phyloP scores from a whole-genome alignment of 805 yeast species.

The Candida corydali region DNA sequence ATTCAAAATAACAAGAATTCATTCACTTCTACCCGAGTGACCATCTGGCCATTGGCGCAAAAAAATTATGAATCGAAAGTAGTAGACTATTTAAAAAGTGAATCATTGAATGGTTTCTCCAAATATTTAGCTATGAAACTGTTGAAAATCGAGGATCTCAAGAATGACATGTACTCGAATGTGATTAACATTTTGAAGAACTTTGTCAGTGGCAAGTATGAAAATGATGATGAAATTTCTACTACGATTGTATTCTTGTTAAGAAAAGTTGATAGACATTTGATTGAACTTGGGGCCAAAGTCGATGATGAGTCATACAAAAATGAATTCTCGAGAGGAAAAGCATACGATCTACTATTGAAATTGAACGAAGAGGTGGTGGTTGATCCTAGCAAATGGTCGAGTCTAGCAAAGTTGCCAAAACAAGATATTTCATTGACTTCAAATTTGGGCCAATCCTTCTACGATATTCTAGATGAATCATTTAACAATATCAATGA shows the following conservation, averaged over 20 bases:
- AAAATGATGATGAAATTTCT: constrained; percentile 42
- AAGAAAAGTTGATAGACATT: constrained; percentile 20
- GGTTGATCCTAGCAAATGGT: constrained; percentile 52
- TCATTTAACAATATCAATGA: constrained; percentile 1
- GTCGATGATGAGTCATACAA: constrained; percentile 1
- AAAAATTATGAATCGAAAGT: constrained; percentile 11
- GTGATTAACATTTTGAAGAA: constrained; percentile 47
- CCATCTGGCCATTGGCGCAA: constrained; percentile 25
- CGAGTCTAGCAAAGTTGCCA: constrained; percentile 44
- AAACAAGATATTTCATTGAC: constrained; percentile 36
- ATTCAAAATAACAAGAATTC: constrained; percentile 22
- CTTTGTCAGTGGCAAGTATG: constrained; percentile 52
- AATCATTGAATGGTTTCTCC: constrained; percentile 18
- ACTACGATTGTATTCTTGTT: constrained; percentile 41
- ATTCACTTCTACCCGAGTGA: constrained; percentile 31
- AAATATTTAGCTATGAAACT: constrained; percentile 14
- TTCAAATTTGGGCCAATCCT: constrained; percentile 41
- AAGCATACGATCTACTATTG: constrained; percentile 47
- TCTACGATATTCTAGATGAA: constrained; percentile 24
- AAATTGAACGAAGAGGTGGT: constrained; percentile 25
- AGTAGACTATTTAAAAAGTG: constrained; percentile 15
- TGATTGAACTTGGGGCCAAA: background rate
- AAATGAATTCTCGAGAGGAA: constrained; percentile 47
- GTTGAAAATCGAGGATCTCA: background rate
- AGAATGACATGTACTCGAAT: constrained; percentile 23